phyloP scores from a whole-genome alignment of 1,284 basidiomycete genomes.

The Pascua sp. region DNA sequence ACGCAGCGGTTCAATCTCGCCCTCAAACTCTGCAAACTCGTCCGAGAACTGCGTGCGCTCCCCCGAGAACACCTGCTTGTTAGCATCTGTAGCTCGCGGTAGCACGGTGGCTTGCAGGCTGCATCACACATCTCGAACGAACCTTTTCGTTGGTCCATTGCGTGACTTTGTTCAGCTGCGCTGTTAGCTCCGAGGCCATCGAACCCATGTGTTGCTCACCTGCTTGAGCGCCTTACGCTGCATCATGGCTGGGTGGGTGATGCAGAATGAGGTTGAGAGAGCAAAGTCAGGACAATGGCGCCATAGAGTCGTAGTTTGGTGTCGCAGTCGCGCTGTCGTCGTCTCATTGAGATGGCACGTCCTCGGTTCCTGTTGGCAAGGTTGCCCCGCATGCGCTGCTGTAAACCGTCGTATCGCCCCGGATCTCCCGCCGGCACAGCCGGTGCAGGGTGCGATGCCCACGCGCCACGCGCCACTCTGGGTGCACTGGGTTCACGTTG shows the following conservation, averaged over 20 bases:
- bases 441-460: too few relatives aligned
- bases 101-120: not conserved
- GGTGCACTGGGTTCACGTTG: too few relatives aligned
- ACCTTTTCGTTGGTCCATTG: conserved; percentile 50
- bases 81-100: not conserved
- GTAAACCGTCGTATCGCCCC: not conserved
- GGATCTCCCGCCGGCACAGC: too few relatives aligned
- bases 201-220: conserved; percentile 19
- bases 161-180: conserved; percentile 45
- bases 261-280: not conserved
- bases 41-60: conserved; percentile 61
- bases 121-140: not conserved
- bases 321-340: too few relatives aligned
- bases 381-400: not conserved
- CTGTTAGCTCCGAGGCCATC: conserved; percentile 1
- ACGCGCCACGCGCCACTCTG: too few relatives aligned
- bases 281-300: not conserved
- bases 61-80: conserved; percentile 59
- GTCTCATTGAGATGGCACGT: not conserved
- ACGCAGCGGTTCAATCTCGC: conserved; percentile 64
- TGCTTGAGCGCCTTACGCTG: conserved; percentile 47
- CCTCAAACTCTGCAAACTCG: conserved; percentile 65
- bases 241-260: conserved; percentile 25
- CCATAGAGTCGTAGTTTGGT: too few relatives aligned
- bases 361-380: not conserved